Percentiles rank a stretch among this genome's conserved stretches.
Evolutionary conservation across 2,329 filamentous ascomycete species (phyloP).

Genomic region (Fusarium coicis): DNA sequence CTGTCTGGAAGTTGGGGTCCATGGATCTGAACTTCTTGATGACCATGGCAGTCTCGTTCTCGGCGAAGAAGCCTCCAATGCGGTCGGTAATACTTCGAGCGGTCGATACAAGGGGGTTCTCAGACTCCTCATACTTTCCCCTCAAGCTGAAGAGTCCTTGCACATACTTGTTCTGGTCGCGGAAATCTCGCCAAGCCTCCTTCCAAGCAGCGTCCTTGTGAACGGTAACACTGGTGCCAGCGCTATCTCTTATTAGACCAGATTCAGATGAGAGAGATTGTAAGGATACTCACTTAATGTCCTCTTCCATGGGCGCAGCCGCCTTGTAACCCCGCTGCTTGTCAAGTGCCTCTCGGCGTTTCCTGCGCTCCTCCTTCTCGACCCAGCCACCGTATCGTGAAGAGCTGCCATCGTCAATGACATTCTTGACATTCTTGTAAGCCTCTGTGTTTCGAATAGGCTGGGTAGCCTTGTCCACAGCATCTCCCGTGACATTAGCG

Average conservation of each 20-base stretch:
- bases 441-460: constrained; percentile 95
- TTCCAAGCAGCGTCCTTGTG: constrained; percentile 99
- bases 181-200: constrained; percentile 97
- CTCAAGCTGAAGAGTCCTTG: constrained; percentile 90
- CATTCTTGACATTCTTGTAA: constrained; percentile 93
- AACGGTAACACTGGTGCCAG: constrained; percentile 91
- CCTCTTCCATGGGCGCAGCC: constrained; percentile 76
- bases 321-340: constrained; percentile 63
- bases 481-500: constrained; percentile 85
- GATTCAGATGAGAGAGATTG: background rate
- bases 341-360: constrained; percentile 79
- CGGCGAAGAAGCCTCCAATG: constrained; percentile 94
- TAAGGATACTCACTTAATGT: constrained; percentile 82
- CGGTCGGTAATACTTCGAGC: constrained; percentile 94
- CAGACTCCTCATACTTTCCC: constrained; percentile 91
- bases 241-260: constrained; percentile 65
- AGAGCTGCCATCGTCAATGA: constrained; percentile 96
- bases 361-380: constrained; percentile 92
- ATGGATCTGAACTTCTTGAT: constrained; percentile 98
- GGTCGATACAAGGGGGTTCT: constrained; percentile 93
- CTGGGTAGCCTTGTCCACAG: constrained; percentile 92
- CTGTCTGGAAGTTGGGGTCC: constrained; percentile 93
- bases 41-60: constrained; percentile 97
- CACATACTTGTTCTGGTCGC: constrained; percentile 87
- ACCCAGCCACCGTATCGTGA: constrained; percentile 96